Conservation (phyloP, 805 yeast genomes). For the Wickerhamiella kurtzmanii region DNA sequence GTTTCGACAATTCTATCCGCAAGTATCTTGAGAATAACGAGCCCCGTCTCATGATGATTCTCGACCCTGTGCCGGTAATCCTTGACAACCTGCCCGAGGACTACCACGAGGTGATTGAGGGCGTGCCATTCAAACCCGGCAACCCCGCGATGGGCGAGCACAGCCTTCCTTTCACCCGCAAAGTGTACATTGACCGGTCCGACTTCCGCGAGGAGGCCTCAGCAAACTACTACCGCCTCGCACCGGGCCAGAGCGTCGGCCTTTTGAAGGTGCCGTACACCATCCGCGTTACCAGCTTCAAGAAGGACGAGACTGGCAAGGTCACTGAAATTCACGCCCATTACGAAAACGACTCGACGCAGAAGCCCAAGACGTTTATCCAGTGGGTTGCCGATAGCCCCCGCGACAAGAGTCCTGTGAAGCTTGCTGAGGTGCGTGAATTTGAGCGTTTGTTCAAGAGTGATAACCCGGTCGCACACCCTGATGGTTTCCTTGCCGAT, state of each 20-base stretch:
- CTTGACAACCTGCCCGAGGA: constrained; percentile 71
- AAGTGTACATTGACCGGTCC: constrained; percentile 69
- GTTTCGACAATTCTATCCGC: constrained; percentile 86
- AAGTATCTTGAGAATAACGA: constrained; percentile 77
- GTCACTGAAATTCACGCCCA: constrained; percentile 61
- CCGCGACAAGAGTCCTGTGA: constrained; percentile 48
- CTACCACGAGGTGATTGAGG: constrained; percentile 48
- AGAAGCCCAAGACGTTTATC: constrained; percentile 85
- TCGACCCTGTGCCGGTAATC: constrained; percentile 73
- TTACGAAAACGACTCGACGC: constrained; percentile 49
- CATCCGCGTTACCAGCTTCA: constrained; percentile 55
- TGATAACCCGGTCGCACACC: constrained; percentile 80
- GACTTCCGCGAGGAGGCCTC: constrained; percentile 61
- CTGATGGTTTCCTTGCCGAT: constrained; percentile 79
- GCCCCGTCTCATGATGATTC: constrained; percentile 87
- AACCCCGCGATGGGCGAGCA: constrained; percentile 56
- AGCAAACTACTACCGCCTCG: constrained; percentile 76
- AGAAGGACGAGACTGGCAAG: constrained; percentile 48
- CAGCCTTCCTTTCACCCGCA: constrained; percentile 66
- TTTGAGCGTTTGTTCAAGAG: constrained; percentile 79
- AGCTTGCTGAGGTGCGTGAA: constrained; percentile 63
- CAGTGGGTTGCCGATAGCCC: constrained; percentile 85
- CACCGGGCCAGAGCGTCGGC: constrained; percentile 92
- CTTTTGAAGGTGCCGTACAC: constrained; percentile 80
- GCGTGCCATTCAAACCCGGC: constrained; percentile 84